Evolutionary conservation across 2,329 filamentous ascomycete species (phyloP), one percentile per base, ranked within the genome.

Genomic region (Dactylellina cionopaga): DNA sequence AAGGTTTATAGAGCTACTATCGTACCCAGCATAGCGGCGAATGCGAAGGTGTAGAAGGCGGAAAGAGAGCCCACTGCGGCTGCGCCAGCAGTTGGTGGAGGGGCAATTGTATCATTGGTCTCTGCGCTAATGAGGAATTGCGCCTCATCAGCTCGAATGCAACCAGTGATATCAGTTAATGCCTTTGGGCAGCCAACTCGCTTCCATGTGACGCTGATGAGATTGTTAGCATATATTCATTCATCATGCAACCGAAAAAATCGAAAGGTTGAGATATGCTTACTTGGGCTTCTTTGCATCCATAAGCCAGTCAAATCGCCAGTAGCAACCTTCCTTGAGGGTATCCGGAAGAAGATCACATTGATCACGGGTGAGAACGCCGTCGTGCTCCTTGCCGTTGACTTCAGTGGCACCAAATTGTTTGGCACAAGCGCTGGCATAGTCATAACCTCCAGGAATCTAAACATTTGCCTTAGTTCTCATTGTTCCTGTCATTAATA

Each of bases 321-420:
- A 89, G 77, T 84, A 81, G 80, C 87, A 89, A 10, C 87, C 87
- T 13, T 79, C 81, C 80, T 86, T 84, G 58, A 88, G 82, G 41
- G 82, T 80, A 41, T 78, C 80, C 0, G 87, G 87, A 79, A 87
- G 85, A 49, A 78, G 76, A 71, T 83, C 80, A 79, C 87, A 89
- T 33, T 85, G 82, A 52, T 80, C 80, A 59, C 83, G 81, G 56
- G 82, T 82, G 17, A 81, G 80, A 74, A 88, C 81, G 46, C 87
- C 87, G 49, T 86, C 87, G 79, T 70, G 62, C 1, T 70, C 56
- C 17, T 70, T 70, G 6, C 56, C 51, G 41, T 63, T 63, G 29
- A 70, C 51, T 13, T 46, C 46, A 29, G 56, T 33, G 13, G 55
- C 27, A 15, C 65, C 65, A 37, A 70, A 70, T 37, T 70, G 56